Evolutionary conservation across 2,329 filamentous ascomycete species (phyloP).

Genomic region (Nigrograna mackinnonii): DNA sequence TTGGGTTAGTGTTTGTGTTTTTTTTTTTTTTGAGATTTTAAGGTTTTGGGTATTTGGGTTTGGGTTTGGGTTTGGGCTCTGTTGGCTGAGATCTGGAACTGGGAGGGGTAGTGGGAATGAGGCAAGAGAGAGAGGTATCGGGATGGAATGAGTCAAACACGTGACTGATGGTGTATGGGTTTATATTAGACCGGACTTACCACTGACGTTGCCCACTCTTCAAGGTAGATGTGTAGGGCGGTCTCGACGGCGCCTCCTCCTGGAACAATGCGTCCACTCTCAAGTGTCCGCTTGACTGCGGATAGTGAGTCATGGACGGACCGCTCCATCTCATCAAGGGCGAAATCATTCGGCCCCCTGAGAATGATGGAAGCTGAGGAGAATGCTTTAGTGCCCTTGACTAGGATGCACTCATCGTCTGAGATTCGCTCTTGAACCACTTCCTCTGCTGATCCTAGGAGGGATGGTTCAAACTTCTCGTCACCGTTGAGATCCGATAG

Average conservation of each 20-base stretch:
- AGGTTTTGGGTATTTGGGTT: too few species aligned
- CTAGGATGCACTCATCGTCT: conserved; percentile 95
- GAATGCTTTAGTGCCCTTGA: conserved; percentile 94
- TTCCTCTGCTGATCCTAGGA: conserved; percentile 89
- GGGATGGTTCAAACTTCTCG: conserved; percentile 90
- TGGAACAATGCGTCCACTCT: conserved; percentile 95
- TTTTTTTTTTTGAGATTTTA: too few species aligned
- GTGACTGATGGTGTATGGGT: too few species aligned
- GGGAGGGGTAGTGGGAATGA: too few species aligned
- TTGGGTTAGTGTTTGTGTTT: conserved; percentile 2
- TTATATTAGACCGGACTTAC: too few species aligned
- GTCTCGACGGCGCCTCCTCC: conserved; percentile 97
- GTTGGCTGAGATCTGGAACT: background rate
- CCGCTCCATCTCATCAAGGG: conserved; percentile 98
- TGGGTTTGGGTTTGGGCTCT: background rate
- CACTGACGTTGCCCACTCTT: conserved; percentile 97
- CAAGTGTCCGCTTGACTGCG: conserved; percentile 94
- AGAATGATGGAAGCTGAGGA: conserved; percentile 96
- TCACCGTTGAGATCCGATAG: conserved; percentile 97
- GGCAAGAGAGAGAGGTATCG: too few species aligned
- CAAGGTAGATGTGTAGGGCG: conserved; percentile 97
- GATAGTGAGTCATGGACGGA: conserved; percentile 96
- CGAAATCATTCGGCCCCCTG: conserved; percentile 92
- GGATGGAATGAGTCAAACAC: too few species aligned
- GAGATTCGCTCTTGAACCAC: conserved; percentile 98